phyloP scores from a whole-genome alignment of 1,139 yeast genomes.

The Saccharomyces hybrid region DNA sequence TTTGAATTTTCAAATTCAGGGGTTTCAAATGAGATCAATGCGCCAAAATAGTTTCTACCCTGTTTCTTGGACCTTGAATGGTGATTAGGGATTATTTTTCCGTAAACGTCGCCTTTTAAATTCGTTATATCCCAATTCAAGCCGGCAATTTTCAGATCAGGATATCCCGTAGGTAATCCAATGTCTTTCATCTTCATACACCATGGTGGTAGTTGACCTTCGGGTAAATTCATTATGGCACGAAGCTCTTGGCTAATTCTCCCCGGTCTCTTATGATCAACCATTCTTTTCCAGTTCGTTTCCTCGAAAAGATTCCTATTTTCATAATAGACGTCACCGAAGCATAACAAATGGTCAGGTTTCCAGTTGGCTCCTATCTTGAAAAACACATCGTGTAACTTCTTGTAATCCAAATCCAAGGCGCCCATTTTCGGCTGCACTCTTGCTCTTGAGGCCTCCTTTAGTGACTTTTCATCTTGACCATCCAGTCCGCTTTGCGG shows the following conservation, averaged over 20 bases:
- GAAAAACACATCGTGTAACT: conserved; percentile 81
- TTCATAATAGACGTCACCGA: conserved; percentile 77
- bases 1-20: not conserved
- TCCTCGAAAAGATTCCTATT: conserved; percentile 57
- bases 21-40: conserved; percentile 15
- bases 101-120: conserved; percentile 29
- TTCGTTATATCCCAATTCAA: conserved; percentile 33
- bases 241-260: conserved; percentile 50
- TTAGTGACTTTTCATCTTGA: conserved; percentile 43
- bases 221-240: conserved; percentile 63
- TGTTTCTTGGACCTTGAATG: conserved; percentile 19
- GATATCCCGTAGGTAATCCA: conserved; percentile 86
- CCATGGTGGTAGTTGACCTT: conserved; percentile 77
- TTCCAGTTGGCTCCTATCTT: conserved; percentile 54
- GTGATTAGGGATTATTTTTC: conserved; percentile 33
- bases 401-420: conserved; percentile 79
- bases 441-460: conserved; percentile 71
- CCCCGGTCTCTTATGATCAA: conserved; percentile 56
- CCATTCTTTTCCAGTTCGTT: conserved; percentile 30
- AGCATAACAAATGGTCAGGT: conserved; percentile 52
- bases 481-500: conserved; percentile 34
- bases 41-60: conserved; percentile 18
- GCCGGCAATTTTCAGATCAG: conserved; percentile 53
- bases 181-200: conserved; percentile 55
- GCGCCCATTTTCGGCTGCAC: conserved; percentile 89